Percentiles rank a stretch among this genome's conserved stretches.
Conservation (phyloP, 2,329 filamentous ascomycete genomes). For the Fusarium piperis region DNA sequence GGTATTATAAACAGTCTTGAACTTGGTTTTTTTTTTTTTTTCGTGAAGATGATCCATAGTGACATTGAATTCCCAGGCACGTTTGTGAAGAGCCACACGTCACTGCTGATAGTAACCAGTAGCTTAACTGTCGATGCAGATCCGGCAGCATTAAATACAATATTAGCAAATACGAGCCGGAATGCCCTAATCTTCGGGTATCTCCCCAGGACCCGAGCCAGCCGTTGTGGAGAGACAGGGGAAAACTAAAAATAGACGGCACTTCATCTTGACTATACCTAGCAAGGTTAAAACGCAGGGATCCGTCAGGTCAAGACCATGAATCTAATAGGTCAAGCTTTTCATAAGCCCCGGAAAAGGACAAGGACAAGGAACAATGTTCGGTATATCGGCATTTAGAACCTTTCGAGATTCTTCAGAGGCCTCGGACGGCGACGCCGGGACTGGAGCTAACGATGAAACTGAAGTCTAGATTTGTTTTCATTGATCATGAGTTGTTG, state of each 20-base stretch:
- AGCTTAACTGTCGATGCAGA: not conserved
- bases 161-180: not conserved
- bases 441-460: not conserved
- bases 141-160: not conserved
- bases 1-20: too few relatives aligned
- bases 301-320: not conserved
- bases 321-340: not conserved
- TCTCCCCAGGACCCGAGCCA: not conserved
- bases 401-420: not conserved
- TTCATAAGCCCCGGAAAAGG: not conserved
- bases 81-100: not conserved
- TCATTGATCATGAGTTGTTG: not conserved
- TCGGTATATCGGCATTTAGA: not conserved
- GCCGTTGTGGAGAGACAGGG: not conserved
- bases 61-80: not conserved
- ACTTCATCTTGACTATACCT: not conserved
- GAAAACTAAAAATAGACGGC: not conserved
- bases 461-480: not conserved
- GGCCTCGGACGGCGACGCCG: not conserved
- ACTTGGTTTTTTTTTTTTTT: too few relatives aligned
- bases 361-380: not conserved
- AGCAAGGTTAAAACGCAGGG: not conserved
- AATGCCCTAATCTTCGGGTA: not conserved
- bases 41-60: not conserved
- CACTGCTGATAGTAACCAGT: not conserved